phyloP scores from a whole-genome alignment of 2,329 filamentous ascomycete species.

The Magnaporthiopsis incrustans region DNA sequence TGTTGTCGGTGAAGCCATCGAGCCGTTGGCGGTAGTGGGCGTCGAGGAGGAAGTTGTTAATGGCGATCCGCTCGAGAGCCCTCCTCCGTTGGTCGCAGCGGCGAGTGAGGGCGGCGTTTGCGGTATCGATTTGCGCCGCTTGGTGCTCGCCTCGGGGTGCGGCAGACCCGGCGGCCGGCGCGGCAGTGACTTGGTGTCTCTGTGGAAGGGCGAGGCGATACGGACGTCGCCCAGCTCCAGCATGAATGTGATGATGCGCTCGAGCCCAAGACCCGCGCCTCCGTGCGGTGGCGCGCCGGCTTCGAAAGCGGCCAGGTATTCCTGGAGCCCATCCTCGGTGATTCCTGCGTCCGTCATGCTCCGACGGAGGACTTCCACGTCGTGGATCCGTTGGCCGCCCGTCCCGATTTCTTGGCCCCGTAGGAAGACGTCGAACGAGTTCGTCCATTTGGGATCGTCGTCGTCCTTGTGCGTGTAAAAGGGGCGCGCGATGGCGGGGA shows the following conservation, averaged over 20 bases:
- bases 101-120: neutral
- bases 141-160: conserved; percentile 80
- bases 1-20: neutral
- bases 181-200: conserved; percentile 82
- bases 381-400: conserved; percentile 88
- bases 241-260: conserved; percentile 80
- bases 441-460: conserved; percentile 64
- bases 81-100: neutral
- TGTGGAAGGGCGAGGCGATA: conserved; percentile 77
- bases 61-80: neutral
- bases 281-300: conserved; percentile 85
- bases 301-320: conserved; percentile 83
- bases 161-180: conserved; percentile 59
- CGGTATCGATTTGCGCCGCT: neutral
- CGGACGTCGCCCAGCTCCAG: conserved; percentile 84
- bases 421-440: conserved; percentile 93
- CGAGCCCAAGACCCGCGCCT: conserved; percentile 81
- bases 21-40: neutral
- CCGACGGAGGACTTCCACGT: conserved; percentile 62
- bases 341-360: conserved; percentile 73
- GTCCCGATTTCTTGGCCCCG: conserved; percentile 89
- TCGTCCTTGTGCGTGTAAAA: conserved; percentile 88
- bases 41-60: neutral
- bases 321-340: conserved; percentile 74
- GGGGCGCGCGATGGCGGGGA: conserved; percentile 73